Evolutionary conservation across 1,284 basidiomycete genomes (phyloP).

Genomic region (Ustilago esculenta): DNA sequence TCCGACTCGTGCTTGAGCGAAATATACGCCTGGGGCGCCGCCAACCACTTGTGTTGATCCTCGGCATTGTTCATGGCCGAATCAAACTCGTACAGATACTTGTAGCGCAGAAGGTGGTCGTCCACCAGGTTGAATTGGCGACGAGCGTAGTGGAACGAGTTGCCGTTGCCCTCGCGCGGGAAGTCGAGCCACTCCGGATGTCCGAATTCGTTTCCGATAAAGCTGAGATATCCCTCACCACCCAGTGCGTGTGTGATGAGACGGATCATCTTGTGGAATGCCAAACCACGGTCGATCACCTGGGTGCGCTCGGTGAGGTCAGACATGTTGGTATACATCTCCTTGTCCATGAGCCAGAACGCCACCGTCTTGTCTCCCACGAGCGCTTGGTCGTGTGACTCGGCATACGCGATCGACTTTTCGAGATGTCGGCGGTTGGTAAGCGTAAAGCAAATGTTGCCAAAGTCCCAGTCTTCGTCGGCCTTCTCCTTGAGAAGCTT

Average conservation of each 20-base stretch:
- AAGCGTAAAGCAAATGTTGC: slow-evolving; percentile 85
- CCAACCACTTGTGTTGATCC: slow-evolving; percentile 82
- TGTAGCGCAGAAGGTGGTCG: slow-evolving; percentile 84
- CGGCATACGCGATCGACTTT: slow-evolving; percentile 92
- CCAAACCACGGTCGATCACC: slow-evolving; percentile 85
- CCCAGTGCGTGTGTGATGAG: slow-evolving; percentile 89
- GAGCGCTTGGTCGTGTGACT: slow-evolving; percentile 96
- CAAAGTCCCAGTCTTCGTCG: slow-evolving; percentile 90
- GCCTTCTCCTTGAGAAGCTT: slow-evolving; percentile 91
- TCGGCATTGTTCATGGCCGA: slow-evolving; percentile 90
- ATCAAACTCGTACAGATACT: slow-evolving; percentile 92
- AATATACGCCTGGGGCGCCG: slow-evolving; percentile 75
- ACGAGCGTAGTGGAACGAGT: slow-evolving; percentile 88
- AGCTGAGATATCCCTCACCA: slow-evolving; percentile 96
- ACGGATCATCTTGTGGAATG: slow-evolving; percentile 96
- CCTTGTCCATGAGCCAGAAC: slow-evolving; percentile 99
- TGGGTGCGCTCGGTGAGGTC: slow-evolving; percentile 86
- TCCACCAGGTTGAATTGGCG: slow-evolving; percentile 96
- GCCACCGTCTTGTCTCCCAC: slow-evolving; percentile 93
- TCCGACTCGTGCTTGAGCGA: slow-evolving; percentile 80
- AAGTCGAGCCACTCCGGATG: slow-evolving; percentile 99
- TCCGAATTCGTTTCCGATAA: slow-evolving; percentile 97
- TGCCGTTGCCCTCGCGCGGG: slow-evolving; percentile 90
- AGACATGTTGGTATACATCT: slow-evolving; percentile 88
- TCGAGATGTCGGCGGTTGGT: slow-evolving; percentile 89